Conservation (phyloP, 176 grass and related monocot species). For the Eragrostis nindensis region DNA sequence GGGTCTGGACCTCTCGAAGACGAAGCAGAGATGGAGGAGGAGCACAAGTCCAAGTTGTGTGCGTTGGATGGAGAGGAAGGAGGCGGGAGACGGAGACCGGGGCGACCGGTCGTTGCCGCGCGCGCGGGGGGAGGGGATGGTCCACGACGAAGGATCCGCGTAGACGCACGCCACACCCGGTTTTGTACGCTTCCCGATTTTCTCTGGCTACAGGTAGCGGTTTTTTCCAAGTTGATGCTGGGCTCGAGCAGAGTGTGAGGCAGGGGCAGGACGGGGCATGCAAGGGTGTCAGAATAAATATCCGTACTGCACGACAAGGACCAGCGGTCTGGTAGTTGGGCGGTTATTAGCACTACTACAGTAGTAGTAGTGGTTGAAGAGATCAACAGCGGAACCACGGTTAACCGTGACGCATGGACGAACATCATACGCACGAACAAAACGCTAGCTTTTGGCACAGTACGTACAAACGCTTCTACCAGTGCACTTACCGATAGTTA, state of each 20-base stretch:
- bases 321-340: not conserved
- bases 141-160: not conserved
- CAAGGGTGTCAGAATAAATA: not conserved
- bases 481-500: too few relatives aligned
- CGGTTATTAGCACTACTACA: too few relatives aligned
- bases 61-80: not conserved
- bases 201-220: too few relatives aligned
- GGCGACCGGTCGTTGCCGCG: constrained; percentile 30
- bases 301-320: not conserved
- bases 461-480: too few relatives aligned
- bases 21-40: too few relatives aligned
- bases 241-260: too few relatives aligned
- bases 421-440: too few relatives aligned
- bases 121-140: not conserved
- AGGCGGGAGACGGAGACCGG: not conserved
- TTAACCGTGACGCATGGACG: too few relatives aligned
- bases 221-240: too few relatives aligned
- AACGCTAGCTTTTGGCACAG: too few relatives aligned
- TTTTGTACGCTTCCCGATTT: not conserved
- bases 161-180: not conserved
- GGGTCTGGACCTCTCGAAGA: not conserved
- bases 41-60: not conserved
- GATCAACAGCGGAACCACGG: not conserved
- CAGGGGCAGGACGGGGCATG: too few relatives aligned
- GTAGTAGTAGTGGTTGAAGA: not conserved